Conservation (phyloP, 2,329 filamentous ascomycete species). For the Tolypocladium inflatum region DNA sequence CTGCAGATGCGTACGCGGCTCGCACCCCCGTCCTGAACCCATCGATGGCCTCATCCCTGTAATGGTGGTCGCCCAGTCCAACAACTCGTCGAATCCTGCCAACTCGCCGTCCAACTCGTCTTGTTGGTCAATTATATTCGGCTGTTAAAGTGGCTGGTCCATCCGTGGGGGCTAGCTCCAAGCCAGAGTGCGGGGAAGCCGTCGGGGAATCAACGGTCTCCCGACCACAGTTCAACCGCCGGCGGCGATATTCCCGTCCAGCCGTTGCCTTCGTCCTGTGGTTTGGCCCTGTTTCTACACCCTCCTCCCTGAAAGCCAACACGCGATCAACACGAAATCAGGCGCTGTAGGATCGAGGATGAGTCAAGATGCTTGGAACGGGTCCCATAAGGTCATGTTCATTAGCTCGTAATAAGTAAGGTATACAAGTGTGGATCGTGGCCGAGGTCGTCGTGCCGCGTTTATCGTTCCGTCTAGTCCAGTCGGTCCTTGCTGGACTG, state of each 20-base stretch:
- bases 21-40: not conserved
- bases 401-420: not conserved
- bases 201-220: not conserved
- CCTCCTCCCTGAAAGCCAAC: not conserved
- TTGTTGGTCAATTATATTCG: not conserved
- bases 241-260: not conserved
- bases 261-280: not conserved
- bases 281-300: not conserved
- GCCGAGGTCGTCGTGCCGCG: not conserved
- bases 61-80: not conserved
- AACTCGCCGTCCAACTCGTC: not conserved
- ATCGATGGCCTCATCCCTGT: not conserved
- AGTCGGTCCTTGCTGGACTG: conserved; percentile 15
- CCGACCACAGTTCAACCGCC: not conserved
- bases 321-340: not conserved
- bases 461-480: conserved; percentile 7
- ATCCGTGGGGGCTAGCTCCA: not conserved
- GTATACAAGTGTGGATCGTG: not conserved
- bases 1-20: too few relatives aligned
- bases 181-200: not conserved
- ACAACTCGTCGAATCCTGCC: not conserved
- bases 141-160: not conserved
- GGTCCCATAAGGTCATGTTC: not conserved
- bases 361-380: not conserved
- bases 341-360: not conserved